Evolutionary conservation across 116 monocot species (phyloP).

Genomic region (Iris pallida): DNA sequence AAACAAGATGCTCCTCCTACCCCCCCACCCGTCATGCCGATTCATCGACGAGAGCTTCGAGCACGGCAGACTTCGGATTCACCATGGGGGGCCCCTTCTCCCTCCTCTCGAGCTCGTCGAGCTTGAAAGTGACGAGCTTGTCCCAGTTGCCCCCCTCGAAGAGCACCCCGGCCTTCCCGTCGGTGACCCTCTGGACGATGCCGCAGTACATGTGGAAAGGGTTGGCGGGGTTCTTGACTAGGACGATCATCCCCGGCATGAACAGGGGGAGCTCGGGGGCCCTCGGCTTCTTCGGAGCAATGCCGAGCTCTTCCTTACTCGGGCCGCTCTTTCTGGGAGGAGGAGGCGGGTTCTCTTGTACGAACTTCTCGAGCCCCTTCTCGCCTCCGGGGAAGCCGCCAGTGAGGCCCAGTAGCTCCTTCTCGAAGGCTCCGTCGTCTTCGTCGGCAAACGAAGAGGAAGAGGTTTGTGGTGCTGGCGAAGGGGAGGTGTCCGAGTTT

Average conservation of each 20-base stretch:
- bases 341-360: slow-evolving; percentile 68
- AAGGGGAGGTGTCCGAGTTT: background rate
- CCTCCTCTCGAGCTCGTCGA: slow-evolving; percentile 80
- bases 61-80: slow-evolving; percentile 68
- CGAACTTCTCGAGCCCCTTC: slow-evolving; percentile 60
- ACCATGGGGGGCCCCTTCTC: slow-evolving; percentile 93
- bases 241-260: slow-evolving; percentile 88
- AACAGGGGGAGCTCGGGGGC: slow-evolving; percentile 74
- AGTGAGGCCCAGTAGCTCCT: slow-evolving; percentile 82
- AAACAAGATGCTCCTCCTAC: background rate
- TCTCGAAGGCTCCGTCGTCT: slow-evolving; percentile 57
- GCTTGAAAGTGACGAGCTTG: slow-evolving; percentile 63
- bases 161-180: slow-evolving; percentile 78
- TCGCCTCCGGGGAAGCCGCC: slow-evolving; percentile 95
- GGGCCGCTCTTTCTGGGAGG: slow-evolving; percentile 5
- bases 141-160: slow-evolving; percentile 95
- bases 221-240: slow-evolving; percentile 70
- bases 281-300: slow-evolving; percentile 25
- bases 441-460: background rate
- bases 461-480: background rate
- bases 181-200: slow-evolving; percentile 87
- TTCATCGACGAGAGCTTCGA: slow-evolving; percentile 31
- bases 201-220: slow-evolving; percentile 83
- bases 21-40: background rate
- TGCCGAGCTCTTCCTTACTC: background rate